Base-by-base conservation (phyloP, 495 filamentous ascomycete genomes). In the Penicillium fimorum region DNA sequence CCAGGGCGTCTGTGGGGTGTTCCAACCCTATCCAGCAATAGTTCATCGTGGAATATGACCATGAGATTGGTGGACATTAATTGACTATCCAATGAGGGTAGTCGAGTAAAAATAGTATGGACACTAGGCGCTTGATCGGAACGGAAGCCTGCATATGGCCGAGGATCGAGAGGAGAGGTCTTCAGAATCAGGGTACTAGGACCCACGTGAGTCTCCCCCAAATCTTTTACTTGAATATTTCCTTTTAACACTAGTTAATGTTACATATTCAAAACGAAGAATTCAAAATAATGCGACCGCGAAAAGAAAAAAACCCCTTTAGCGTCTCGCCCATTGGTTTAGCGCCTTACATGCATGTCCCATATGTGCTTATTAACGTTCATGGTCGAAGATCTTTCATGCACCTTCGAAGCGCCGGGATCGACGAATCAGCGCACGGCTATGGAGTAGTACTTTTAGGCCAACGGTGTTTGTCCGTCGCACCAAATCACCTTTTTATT, bases 261-360 rank as follows among this genome's bases (percentile, higher is more conserved):
- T 51, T 13, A 30, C 15, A 25, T 8, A 41, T 37, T 37, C 25
- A 27, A 41, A 38, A 8, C 15, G 5, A 25, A 27, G 25, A 37
- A n/a, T n/a, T 15, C 35, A 38, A 37, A 2, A 38, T 17, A 9
- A 51, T 51, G 49, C 24, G 49, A 51, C 51, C 51, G 43, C n/a
- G 12, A 54, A 38, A 52, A 20, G 9, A 25, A 47, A 47, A 29
- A n/a, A 15, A 17, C 10, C 15, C 12, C 7, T 20, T 54, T 33
- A 42, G 52, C 52, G 43, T 54, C 52, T 54, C 52, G 52, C 52
- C 43, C 35, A 17, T 17, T n/a, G 7, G 33, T 38, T 27, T 27
- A 27, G 25, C 42, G 42, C 52, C 32, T 33, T 51, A 7, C 25
- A 1, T 15, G 30, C 22, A 22, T 37, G 22, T 12, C 48, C 27